Conservation (phyloP, 371 early-diverging fungal species). For the Rhizopus arrhizus region DNA sequence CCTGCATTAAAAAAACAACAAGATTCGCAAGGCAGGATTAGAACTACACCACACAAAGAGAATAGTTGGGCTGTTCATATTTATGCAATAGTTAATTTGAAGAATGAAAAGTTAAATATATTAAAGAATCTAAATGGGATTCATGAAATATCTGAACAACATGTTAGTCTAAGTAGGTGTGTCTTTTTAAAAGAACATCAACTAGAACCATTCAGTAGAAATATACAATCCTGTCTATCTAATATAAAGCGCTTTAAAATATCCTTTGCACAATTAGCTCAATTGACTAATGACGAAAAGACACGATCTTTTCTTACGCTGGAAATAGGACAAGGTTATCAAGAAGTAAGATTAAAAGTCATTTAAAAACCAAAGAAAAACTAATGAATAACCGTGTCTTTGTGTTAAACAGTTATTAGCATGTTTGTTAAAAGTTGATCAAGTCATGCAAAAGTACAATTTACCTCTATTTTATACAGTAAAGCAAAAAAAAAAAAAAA, state of each 20-base stretch:
- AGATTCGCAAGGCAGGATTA: slow-evolving; percentile 25
- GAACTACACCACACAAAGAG: slow-evolving; percentile 30
- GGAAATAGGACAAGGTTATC: slow-evolving; percentile 50
- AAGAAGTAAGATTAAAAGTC: slow-evolving; percentile 29
- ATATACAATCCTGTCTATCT: slow-evolving; percentile 8
- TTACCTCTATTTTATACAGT: slow-evolving; percentile 44
- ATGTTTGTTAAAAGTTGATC: slow-evolving; percentile 32
- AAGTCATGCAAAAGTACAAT: slow-evolving; percentile 23
- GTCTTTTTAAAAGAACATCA: slow-evolving; percentile 44
- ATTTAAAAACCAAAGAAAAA: background rate
- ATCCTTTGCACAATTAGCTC: slow-evolving; percentile 42
- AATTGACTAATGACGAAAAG: slow-evolving; percentile 44
- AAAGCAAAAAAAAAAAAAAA: background rate
- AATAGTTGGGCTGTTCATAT: slow-evolving; percentile 51
- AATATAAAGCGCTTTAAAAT: slow-evolving; percentile 21
- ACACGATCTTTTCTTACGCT: slow-evolving; percentile 48
- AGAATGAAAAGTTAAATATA: background rate
- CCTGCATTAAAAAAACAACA: slow-evolving; percentile 10
- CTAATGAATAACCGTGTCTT: background rate
- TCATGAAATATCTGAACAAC: slow-evolving; percentile 18
- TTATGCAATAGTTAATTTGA: slow-evolving; percentile 22
- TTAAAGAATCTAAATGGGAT: background rate
- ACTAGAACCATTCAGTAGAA: slow-evolving; percentile 27
- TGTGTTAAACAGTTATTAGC: slow-evolving; percentile 16
- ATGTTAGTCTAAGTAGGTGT: slow-evolving; percentile 43